These are phyloP conservation scores for Poronia punctata DNA, from an alignment of 495 filamentous ascomycete genomes.

Conservation along the genomic window DNA sequence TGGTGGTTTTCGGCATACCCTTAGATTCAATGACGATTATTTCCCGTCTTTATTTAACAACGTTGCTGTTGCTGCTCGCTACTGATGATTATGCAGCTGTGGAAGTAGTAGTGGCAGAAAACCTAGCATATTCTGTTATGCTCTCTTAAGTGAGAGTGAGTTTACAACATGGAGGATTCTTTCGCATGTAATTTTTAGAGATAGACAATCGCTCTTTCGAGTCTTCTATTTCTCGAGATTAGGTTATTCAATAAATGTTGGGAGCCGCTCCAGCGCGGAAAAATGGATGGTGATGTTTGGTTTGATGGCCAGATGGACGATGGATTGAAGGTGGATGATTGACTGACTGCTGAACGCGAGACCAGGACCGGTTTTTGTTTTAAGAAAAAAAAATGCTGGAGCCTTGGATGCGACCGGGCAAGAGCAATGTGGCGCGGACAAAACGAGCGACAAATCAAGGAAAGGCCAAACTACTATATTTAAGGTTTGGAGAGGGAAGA, in stretches of 20 bases:
- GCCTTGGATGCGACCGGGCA: too few species aligned
- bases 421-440: too few species aligned
- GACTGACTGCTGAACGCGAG: too few species aligned
- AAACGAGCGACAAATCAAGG: too few species aligned
- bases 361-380: too few species aligned
- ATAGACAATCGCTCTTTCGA: slow-evolving; percentile 6
- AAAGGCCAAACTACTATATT: too few species aligned
- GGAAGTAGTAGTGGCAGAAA: slow-evolving; percentile 5
- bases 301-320: not conserved
- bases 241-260: slow-evolving; percentile 11
- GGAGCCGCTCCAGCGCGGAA: slow-evolving; percentile 4
- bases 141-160: slow-evolving; percentile 11
- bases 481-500: too few species aligned
- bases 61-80: slow-evolving; percentile 13
- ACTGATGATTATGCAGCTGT: slow-evolving; percentile 12
- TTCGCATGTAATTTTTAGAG: slow-evolving; percentile 11
- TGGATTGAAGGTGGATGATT: slow-evolving; percentile 3
- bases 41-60: slow-evolving; percentile 10
- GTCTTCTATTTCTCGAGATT: slow-evolving; percentile 10
- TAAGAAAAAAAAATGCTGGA: too few species aligned
- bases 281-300: not conserved
- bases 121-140: slow-evolving; percentile 9
- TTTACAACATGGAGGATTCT: slow-evolving; percentile 12
- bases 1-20: slow-evolving; percentile 30
- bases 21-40: slow-evolving; percentile 16